Percentiles rank a stretch among this genome's conserved stretches.
These are phyloP conservation scores for Marvania coccoides DNA, from an alignment of 139 green algal species.

Conservation along the genomic window DNA sequence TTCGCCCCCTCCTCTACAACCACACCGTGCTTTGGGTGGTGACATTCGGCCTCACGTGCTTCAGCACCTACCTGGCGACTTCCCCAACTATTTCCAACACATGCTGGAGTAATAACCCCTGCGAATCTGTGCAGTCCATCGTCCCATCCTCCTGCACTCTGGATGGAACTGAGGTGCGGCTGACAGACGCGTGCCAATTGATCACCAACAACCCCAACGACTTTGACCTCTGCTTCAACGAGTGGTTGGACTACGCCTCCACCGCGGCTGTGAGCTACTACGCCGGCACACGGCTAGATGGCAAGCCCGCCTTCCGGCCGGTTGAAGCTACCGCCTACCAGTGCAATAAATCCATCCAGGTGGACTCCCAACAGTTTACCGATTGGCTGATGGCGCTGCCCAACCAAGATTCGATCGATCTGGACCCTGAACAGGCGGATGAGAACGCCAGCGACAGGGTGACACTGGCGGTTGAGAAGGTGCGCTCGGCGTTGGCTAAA, in stretches of 20 bases:
- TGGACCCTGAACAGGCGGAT: background rate
- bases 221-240: background rate
- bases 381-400: background rate
- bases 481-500: background rate
- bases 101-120: conserved; percentile 25
- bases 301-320: background rate
- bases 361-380: conserved; percentile 1
- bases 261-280: background rate
- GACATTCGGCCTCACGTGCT: background rate
- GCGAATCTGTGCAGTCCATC: background rate
- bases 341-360: background rate
- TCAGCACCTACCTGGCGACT: background rate
- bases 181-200: background rate
- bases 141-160: background rate
- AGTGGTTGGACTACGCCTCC: background rate
- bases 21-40: background rate
- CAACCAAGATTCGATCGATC: background rate
- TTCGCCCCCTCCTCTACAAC: background rate
- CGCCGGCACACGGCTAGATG: background rate
- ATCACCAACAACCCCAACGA: background rate
- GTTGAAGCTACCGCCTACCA: background rate
- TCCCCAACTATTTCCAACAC: background rate
- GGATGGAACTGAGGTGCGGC: background rate
- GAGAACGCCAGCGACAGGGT: background rate
- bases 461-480: background rate